phyloP scores from a whole-genome alignment of 2,329 filamentous ascomycete genomes.

The Penicillium griseofulvum region DNA sequence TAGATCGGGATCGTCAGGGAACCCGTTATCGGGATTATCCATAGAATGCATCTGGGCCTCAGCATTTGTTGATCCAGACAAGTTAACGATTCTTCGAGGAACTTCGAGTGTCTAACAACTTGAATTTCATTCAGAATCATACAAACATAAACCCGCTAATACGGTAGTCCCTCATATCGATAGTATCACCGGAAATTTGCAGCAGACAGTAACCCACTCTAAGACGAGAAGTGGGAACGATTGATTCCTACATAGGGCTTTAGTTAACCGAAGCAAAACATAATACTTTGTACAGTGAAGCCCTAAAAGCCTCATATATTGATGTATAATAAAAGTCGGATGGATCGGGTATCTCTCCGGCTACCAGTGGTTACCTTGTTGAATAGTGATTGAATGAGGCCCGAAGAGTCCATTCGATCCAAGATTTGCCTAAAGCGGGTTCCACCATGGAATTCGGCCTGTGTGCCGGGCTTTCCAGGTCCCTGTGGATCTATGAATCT shows the following conservation, averaged over 20 bases:
- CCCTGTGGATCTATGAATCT: background rate
- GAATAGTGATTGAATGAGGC: background rate
- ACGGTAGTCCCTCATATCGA: background rate
- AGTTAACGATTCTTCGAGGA: background rate
- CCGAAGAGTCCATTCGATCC: background rate
- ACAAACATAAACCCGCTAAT: background rate
- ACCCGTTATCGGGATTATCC: background rate
- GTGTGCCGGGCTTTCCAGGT: slow-evolving; percentile 2
- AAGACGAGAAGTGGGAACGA: background rate
- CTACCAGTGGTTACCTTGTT: background rate
- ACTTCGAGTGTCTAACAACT: background rate
- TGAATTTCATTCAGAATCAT: background rate
- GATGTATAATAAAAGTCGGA: background rate
- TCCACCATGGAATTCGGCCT: slow-evolving; percentile 5
- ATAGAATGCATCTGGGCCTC: background rate
- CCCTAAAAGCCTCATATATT: background rate
- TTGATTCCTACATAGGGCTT: background rate
- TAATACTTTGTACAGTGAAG: background rate
- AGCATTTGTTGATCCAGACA: background rate
- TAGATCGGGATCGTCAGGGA: slow-evolving; percentile 4
- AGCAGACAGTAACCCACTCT: background rate
- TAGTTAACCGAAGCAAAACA: background rate
- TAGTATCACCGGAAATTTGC: background rate
- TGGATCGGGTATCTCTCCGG: background rate
- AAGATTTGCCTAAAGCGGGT: background rate